phyloP scores from a whole-genome alignment of 2,329 filamentous ascomycete genomes.

The Plectosphaerella sp. region DNA sequence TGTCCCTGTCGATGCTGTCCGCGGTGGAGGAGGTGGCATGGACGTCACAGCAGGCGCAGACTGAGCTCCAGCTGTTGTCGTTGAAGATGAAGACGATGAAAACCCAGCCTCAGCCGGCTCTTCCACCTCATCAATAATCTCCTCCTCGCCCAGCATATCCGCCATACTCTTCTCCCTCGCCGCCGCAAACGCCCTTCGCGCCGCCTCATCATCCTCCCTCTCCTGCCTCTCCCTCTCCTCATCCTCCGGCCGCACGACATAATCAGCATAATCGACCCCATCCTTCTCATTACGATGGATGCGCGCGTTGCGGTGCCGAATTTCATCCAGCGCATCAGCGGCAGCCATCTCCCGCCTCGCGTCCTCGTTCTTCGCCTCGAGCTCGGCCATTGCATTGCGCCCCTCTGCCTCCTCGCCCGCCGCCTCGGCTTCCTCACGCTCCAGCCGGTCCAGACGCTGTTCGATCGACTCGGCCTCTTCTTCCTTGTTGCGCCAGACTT shows the following conservation, averaged over 20 bases:
- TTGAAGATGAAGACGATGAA: conserved; percentile 12
- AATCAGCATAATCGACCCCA: conserved; percentile 54
- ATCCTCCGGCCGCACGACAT: conserved; percentile 49
- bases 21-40: conserved; percentile 24
- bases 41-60: conserved; percentile 17
- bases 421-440: conserved; percentile 65
- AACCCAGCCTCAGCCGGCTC: conserved; percentile 7
- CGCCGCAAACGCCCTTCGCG: conserved; percentile 70
- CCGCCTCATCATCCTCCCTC: conserved; percentile 77
- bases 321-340: conserved; percentile 92
- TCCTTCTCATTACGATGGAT: conserved; percentile 73
- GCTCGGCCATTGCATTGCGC: conserved; percentile 87
- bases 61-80: conserved; percentile 9
- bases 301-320: conserved; percentile 83
- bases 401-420: conserved; percentile 63
- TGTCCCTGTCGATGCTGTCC: conserved; percentile 23
- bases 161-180: conserved; percentile 43
- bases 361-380: conserved; percentile 90
- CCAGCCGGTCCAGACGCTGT: conserved; percentile 77
- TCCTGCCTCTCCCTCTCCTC: conserved; percentile 64
- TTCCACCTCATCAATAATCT: conserved; percentile 26
- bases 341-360: conserved; percentile 95
- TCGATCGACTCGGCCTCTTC: conserved; percentile 78
- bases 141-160: conserved; percentile 46
- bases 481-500: conserved; percentile 70